Base-by-base conservation (phyloP, 371 early-diverging fungal species). In the Apophysomyces sp. region DNA sequence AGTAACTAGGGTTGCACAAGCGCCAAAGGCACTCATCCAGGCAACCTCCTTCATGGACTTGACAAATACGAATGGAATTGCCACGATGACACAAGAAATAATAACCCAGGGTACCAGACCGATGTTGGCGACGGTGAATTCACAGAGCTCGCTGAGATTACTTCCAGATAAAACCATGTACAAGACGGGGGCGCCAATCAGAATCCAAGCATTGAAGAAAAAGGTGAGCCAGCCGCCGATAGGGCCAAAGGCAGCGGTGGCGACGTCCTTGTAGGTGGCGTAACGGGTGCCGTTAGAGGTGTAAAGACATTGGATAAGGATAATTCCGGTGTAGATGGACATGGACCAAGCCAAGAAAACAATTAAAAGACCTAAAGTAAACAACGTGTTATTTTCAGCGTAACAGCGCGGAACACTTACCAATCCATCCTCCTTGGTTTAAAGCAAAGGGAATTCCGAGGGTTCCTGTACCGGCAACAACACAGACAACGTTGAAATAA, bases 381-480 rank as follows among this genome's bases (percentile, higher is more conserved):
- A 32, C 24, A 40, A n/a, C n/a, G n/a, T n/a, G n/a, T n/a, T n/a
- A n/a, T n/a, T n/a, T n/a, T n/a, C n/a, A n/a, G n/a, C n/a, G n/a
- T n/a, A n/a, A n/a, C n/a, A n/a, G n/a, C n/a, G n/a, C n/a, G n/a
- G n/a, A 8, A 21, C 21, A 21, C 29, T 63, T 37, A 34, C 88
- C 89, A 16, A 88, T 68, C 96, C 96, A 96, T 12, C 95, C 95
- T 52, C 91, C 88, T 58, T 90, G 86, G 18, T 74, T 82, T 16
- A 96, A 74, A 21, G 94, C 90, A 56, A 84, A 90, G 21, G 94
- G 93, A 15, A 96, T 79, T 57, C 93, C 92, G 6, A 94, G 77
- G 11, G 93, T 86, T 26, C 96, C 96, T 11, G 92, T 90, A 32
- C 95, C 95, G 3, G 93, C 92, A 15, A 92, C 84, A 3, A 93